Evolutionary conservation across 768 basidiomycete species (phyloP), one percentile per base, ranked within the genome.

Genomic region (Boletus pseudopeckii): DNA sequence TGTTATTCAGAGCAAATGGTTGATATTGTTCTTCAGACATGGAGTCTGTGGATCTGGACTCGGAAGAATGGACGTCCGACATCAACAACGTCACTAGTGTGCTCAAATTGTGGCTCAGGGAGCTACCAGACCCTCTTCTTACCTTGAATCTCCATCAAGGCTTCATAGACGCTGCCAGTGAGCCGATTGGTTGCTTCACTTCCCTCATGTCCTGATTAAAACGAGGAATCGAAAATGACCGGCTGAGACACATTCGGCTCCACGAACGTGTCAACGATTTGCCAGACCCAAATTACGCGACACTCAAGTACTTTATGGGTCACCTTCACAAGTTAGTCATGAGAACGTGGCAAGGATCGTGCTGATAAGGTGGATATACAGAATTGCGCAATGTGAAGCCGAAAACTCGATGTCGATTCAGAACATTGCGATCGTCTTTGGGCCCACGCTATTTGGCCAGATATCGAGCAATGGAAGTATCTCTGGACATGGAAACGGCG

Each of bases 221-320:
- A 50, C 15, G 61, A 94, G 89, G 85, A 67, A 90, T 90, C 57
- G 97, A 98, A 50, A 97, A 96, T 64, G 95, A 97, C 60, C 84
- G 96, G 47, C 75, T 98, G 59, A 83, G 96, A 54, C 96, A 98
- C 64, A 98, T 99, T 58, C 84, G 95, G 46, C 74, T 98, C 48
- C 97, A 99, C 65, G 97, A 98, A 67, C 85, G 94, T 43, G 94
- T 99, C 43, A 99, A 99, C 64, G 96, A 98, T 60, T 79, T 99
- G 49, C 96, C 97, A 13, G 97, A 99, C 72, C 83, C 97, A n/a
- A 98, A 98, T 71, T 99, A 99, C 65, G 92, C 97, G 2, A 96
- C 96, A 1, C 77, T 98, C 47, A 98, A 98, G 68, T 97, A 81
- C 70, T 89, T 98, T 71, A 78, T 99, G 77, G 93, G 91, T 13